phyloP scores from a whole-genome alignment of 495 filamentous ascomycete species.

The Aspergillus taichungensis region DNA sequence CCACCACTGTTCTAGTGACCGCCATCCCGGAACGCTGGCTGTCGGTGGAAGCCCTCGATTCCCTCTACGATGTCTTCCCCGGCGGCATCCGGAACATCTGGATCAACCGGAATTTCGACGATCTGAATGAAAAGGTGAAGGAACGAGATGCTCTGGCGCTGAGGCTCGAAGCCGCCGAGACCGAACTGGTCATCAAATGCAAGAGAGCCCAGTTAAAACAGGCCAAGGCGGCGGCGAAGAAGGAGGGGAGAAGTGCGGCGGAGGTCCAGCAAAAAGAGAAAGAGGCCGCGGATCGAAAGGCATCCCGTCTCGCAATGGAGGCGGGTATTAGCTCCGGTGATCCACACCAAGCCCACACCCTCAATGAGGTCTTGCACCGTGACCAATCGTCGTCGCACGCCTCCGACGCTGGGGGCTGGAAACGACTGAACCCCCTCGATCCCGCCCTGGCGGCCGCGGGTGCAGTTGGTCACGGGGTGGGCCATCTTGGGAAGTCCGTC shows the following conservation, averaged over 20 bases:
- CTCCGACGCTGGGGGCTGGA: slow-evolving; percentile 18
- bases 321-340: slow-evolving; percentile 75
- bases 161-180: slow-evolving; percentile 74
- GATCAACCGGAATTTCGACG: slow-evolving; percentile 88
- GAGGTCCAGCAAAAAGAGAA: slow-evolving; percentile 43
- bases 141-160: slow-evolving; percentile 61
- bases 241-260: slow-evolving; percentile 42
- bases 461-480: slow-evolving; percentile 55
- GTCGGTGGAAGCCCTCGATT: slow-evolving; percentile 64
- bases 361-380: slow-evolving; percentile 53
- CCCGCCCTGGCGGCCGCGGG: slow-evolving; percentile 35
- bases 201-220: slow-evolving; percentile 69
- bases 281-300: slow-evolving; percentile 41
- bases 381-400: slow-evolving; percentile 8
- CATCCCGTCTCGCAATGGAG: slow-evolving; percentile 52
- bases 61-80: slow-evolving; percentile 93
- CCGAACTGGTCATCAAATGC: slow-evolving; percentile 66
- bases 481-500: slow-evolving; percentile 46
- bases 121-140: slow-evolving; percentile 79
- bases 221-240: slow-evolving; percentile 54
- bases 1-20: slow-evolving; percentile 88
- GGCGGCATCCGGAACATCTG: slow-evolving; percentile 94
- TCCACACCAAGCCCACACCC: slow-evolving; percentile 68
- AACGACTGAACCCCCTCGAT: slow-evolving; percentile 20
- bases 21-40: slow-evolving; percentile 88